Evolutionary conservation across 768 basidiomycete species (phyloP), one percentile per base, ranked within the genome.

Genomic region (Roridomyces roridus): DNA sequence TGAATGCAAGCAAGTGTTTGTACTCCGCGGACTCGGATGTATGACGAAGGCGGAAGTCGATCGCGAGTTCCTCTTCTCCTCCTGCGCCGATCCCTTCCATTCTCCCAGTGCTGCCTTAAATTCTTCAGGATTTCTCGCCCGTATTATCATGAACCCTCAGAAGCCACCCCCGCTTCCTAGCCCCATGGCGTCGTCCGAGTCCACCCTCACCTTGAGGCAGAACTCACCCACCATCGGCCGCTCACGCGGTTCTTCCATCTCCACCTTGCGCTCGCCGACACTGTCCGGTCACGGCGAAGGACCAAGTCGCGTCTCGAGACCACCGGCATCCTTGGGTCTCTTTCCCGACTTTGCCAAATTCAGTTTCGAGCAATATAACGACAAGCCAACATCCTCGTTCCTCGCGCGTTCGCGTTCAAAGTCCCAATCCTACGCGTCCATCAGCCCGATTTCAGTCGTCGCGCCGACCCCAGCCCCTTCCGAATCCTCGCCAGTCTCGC

Each of bases 81-180:
- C 39, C 39, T 10, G 39, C 21, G 15, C 18, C 3, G 3, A n/a
- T 40, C 5, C 34, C 21, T 25, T 53, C 55, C 52, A 41, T 36
- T 52, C 34, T 43, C 48, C 35, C 61, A 59, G 61, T 58, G 61
- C 61, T 62, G 35, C 61, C 52, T 52, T 55, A 44, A 55, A 52
- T 8, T 40, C 51, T 25, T 20, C 21, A 29, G 42, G 51, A 52
- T 47, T 46, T 35, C 57, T 44, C 40, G 46, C 45, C 20, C n/a
- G n/a, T n/a, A n/a, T n/a, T 10, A 51, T 23, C 34, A 63, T 63
- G 61, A 40, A 52, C 18, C 17, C 42, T 37, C 56, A 51, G 53
- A 58, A 37, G 28, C 52, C n/a, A n/a, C n/a, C 54, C 2, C 39
- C 53, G 5, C 46, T 47, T 7, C 15, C 47, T 26, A 29, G 41